A percentile compares a stretch with the other conserved stretches of the same genome.
phyloP scores from a whole-genome alignment of 495 filamentous ascomycete species.

The Aspergillus sclerotiicarbonarius region DNA sequence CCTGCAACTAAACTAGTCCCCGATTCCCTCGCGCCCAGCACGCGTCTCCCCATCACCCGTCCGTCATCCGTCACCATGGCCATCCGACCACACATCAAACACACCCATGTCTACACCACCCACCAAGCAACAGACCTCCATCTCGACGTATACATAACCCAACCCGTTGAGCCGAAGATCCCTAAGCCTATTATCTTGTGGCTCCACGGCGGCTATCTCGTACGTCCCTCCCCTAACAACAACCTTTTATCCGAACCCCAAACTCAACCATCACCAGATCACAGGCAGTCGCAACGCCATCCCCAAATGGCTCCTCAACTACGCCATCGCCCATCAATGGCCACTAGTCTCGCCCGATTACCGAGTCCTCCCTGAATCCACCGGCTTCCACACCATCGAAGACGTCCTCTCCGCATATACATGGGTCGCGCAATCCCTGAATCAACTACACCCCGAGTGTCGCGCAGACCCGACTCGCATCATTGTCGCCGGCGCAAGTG shows the following conservation, averaged over 20 bases:
- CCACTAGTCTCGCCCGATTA: not conserved
- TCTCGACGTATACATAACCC: not conserved
- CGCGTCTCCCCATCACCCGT: too few species aligned
- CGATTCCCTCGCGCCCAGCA: too few species aligned
- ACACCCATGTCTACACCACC: constrained; percentile 1
- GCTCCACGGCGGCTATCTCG: constrained; percentile 2
- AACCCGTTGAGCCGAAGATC: not conserved
- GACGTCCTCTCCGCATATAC: not conserved
- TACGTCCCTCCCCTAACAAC: not conserved
- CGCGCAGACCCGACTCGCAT: not conserved
- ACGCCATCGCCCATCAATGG: not conserved
- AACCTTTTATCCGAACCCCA: too few species aligned
- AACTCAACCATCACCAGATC: not conserved
- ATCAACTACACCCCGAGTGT: not conserved
- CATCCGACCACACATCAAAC: not conserved
- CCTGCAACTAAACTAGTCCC: too few species aligned
- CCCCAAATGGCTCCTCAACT: not conserved
- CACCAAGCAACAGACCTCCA: not conserved
- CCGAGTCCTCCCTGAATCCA: constrained; percentile 1
- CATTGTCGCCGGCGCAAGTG: not conserved
- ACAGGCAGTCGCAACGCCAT: not conserved
- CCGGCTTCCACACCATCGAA: not conserved
- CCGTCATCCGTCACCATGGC: too few species aligned
- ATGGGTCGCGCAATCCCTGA: not conserved
- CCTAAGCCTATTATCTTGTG: not conserved